Conservation (phyloP, 768 basidiomycete genomes). For the Leccinum variicolor region DNA sequence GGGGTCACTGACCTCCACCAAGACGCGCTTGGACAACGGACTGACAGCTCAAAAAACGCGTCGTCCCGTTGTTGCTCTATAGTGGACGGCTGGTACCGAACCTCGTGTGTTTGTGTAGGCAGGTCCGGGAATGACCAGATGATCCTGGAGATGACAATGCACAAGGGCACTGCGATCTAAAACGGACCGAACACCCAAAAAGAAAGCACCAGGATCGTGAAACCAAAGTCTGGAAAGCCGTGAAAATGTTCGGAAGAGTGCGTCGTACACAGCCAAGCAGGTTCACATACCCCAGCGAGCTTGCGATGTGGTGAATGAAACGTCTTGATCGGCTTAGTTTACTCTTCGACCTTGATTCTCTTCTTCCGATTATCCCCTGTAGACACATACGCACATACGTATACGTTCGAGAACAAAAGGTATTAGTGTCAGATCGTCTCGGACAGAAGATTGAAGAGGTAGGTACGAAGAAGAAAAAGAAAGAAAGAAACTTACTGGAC, state of each 20-base stretch:
- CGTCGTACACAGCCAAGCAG: not conserved
- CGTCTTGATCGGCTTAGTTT: not conserved
- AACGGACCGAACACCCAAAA: not conserved
- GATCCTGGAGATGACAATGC: not conserved
- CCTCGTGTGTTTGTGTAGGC: not conserved
- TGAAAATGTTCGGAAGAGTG: too few species aligned
- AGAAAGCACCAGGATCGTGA: not conserved
- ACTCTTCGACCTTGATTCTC: slow-evolving; percentile 18
- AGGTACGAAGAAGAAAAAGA: not conserved
- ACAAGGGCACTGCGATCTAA: not conserved
- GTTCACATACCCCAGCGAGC: slow-evolving; percentile 2
- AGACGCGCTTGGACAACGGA: not conserved
- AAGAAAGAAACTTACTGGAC: not conserved
- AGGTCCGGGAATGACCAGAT: not conserved
- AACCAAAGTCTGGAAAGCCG: too few species aligned
- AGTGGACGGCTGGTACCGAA: not conserved
- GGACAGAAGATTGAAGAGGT: not conserved
- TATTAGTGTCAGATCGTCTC: not conserved
- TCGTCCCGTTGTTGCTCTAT: slow-evolving; percentile 4
- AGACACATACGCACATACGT: too few species aligned
- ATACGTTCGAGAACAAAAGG: not conserved
- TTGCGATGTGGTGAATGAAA: not conserved
- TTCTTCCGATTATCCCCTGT: slow-evolving; percentile 6
- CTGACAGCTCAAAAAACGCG: not conserved
- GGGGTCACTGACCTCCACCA: not conserved